Base-by-base conservation (phyloP, 208 protist genomes). In the Herpetomonas tarakana region DNA sequence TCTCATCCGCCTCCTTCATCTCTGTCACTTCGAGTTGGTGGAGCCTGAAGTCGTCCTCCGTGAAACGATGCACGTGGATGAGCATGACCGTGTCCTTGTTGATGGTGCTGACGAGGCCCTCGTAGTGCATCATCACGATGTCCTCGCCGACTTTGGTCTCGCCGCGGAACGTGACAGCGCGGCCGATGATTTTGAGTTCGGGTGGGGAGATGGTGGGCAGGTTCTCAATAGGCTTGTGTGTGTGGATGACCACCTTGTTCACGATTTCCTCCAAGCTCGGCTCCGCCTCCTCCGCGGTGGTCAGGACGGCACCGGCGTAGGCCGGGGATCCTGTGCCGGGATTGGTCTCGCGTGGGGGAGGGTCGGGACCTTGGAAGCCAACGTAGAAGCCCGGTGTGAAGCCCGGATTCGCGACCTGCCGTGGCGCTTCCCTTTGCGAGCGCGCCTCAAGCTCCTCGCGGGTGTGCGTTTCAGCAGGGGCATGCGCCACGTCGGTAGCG, bases 151-250 rank as follows among this genome's bases (percentile, higher is more conserved):
- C 53, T 1, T 49, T 66, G 11, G 82, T 84, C 38, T 92, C 88
- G 1, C 74, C 81, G 1, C 58, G 61, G 70, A 94, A 90, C 2
- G 70, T 84, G 26, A 94, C 82, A 49, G 75, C 83, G 22, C 84
- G 81, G 0, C 88, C 88, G 31, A 94, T 92, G 50, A 94, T 72
- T 56, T 87, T 88, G 45, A 94, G 62, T 68, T 94, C 84, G 1
- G 78, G 81, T 31, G 75, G 71, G 0, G 59, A 27, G 29, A 92
- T 63, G 12, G 46, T 2, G 16, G 88, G 88, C 28, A 94, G 31
- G 44, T 89, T 68, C 49, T 81, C 72, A 27, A 89, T 86, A 0
- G 79, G 74, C 24, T 62, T 69, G 52, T 90, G 62, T 0, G 52
- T 31, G 56, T 86, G 76, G 35, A 91, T 87, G 18, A 88, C 65